Evolutionary conservation across 108 stramenopile genomes (phyloP), one percentile per base, ranked within the genome.

Genomic region (Aurantiochytrium sp.): DNA sequence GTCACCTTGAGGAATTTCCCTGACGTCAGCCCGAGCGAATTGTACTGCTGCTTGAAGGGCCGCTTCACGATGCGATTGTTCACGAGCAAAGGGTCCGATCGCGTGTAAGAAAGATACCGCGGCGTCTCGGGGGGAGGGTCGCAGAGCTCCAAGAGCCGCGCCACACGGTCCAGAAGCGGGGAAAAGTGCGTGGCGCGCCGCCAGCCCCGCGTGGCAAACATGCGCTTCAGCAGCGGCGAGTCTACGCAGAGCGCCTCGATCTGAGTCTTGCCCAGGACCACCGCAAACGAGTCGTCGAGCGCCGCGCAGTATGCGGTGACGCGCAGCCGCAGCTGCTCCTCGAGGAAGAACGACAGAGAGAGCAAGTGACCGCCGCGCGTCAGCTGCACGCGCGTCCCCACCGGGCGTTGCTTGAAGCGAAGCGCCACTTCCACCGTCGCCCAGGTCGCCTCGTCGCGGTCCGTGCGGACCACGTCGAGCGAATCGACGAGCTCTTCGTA

Each of bases 181-280:
- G 42, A 81, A 48, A 48, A 48, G 30, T 81, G 39, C 39, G 73
- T 48, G 8, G 73, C 73, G 45, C 45, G 42, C 6, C 73, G 39
- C 73, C 73, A 81, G n/a, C 73, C 73, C 27, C 45, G n/a, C 45
- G 36, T 24, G 8, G 73, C 39, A 81, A 81, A 81, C 73, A 81
- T 81, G 6, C 73, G 21, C 73, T 81, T 41, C 45, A 81, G 12
- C 12, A 41, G 45, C 12, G 73, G 73, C 6, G 73, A 81, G 45
- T 81, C 73, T 30, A 48, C 32, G 73, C 73, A 81, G 45, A 81
- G 39, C 6, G 39, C n/a, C 39, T 81, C 42, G 2, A 81, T 48
- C 32, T 41, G 39, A 6, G 39, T 48, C 73, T 81, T 81, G 12
- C 73, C 73, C 73, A 81, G 45, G 19, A 81, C 73, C 1, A 81